These are phyloP conservation scores for Saccharata proteae DNA, from an alignment of 2,329 filamentous ascomycete genomes.

Conservation along the genomic window DNA sequence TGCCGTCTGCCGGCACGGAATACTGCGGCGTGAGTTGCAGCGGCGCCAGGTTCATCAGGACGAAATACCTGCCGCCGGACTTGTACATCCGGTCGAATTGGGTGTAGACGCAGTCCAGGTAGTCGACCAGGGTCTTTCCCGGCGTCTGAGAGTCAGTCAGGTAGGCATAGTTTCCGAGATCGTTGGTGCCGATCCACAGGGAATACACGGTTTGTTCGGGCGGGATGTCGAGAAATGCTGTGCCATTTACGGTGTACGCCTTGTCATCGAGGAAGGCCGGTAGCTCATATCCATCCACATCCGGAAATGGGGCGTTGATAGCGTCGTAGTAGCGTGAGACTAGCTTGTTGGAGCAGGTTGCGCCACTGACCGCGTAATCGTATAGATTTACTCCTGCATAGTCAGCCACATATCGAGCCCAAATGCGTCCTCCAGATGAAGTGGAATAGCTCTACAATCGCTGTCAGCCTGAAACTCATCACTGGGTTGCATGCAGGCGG, in stretches of 20 bases:
- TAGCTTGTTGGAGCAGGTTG: constrained; percentile 59
- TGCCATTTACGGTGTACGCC: constrained; percentile 23
- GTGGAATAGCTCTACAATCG: constrained; percentile 35
- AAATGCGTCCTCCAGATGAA: constrained; percentile 53
- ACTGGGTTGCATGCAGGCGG: background rate
- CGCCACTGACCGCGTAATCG: constrained; percentile 63
- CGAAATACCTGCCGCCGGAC: constrained; percentile 56
- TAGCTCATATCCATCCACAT: constrained; percentile 34
- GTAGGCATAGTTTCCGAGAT: constrained; percentile 55
- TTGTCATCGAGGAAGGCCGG: constrained; percentile 36
- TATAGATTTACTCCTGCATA: constrained; percentile 43
- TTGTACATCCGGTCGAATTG: constrained; percentile 34
- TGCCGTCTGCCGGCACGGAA: constrained; percentile 35
- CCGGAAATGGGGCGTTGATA: constrained; percentile 48
- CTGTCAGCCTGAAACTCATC: too few relatives aligned
- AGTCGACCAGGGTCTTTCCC: constrained; percentile 50
- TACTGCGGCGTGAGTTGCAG: constrained; percentile 59
- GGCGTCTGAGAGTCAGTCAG: constrained; percentile 50
- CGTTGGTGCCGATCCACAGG: constrained; percentile 75
- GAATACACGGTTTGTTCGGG: constrained; percentile 56
- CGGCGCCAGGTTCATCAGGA: constrained; percentile 58
- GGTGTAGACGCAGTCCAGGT: constrained; percentile 54
- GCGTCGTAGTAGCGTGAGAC: constrained; percentile 41
- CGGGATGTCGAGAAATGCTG: constrained; percentile 28
- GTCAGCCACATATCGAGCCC: constrained; percentile 55